Conservation (phyloP, 257 asterid species). For the Primulina eburnea region DNA sequence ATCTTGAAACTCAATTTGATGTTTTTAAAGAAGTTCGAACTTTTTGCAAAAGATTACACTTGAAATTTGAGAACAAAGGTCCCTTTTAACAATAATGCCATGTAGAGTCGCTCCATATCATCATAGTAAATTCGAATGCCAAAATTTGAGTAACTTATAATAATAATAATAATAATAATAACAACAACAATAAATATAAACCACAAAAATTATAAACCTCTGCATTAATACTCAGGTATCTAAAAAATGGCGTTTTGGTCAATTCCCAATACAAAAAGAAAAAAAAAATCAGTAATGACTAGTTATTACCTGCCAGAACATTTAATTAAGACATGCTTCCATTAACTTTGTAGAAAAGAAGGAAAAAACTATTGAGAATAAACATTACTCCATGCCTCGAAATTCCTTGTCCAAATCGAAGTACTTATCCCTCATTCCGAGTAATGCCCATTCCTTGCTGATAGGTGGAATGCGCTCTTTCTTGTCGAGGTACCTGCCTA, state of each 20-base stretch:
- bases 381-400: constrained; percentile 34
- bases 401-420: constrained; percentile 35
- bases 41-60: background rate
- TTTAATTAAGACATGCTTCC: constrained; percentile 32
- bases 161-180: too few relatives aligned
- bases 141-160: too few relatives aligned
- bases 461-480: constrained; percentile 42
- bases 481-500: constrained; percentile 60
- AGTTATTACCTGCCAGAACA: constrained; percentile 20
- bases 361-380: constrained; percentile 35
- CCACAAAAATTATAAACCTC: constrained; percentile 15
- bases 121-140: background rate
- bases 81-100: background rate
- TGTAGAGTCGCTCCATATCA: background rate
- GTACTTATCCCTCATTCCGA: constrained; percentile 40
- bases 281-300: constrained; percentile 24
- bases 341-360: constrained; percentile 21
- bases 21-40: too few relatives aligned
- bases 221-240: constrained; percentile 19
- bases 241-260: constrained; percentile 22
- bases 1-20: too few relatives aligned
- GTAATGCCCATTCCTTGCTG: constrained; percentile 53
- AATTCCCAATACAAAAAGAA: constrained; percentile 22
- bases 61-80: background rate
- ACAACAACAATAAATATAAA: background rate